Evolutionary conservation across 768 basidiomycete species (phyloP).

Genomic region (Rubroboletus pulcherrimus): DNA sequence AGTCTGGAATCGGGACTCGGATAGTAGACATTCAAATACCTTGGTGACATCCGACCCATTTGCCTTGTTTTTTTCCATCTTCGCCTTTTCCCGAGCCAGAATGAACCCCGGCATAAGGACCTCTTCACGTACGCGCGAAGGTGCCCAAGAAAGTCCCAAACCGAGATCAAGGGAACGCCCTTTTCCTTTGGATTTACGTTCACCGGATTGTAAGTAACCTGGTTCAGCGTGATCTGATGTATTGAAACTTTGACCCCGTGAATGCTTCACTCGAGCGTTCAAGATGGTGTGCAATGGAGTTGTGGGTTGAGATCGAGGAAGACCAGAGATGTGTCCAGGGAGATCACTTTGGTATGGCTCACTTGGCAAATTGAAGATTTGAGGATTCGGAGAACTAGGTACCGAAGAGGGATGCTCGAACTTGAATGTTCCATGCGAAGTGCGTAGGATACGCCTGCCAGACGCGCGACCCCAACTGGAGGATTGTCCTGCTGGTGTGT

Average conservation of each 20-base stretch:
- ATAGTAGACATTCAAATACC: slow-evolving; percentile 33
- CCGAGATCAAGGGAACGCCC: slow-evolving; percentile 72
- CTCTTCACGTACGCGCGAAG: slow-evolving; percentile 61
- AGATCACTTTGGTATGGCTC: slow-evolving; percentile 6
- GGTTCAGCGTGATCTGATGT: slow-evolving; percentile 22
- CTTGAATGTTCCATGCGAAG: slow-evolving; percentile 57
- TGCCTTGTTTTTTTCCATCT: slow-evolving; percentile 15
- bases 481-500: slow-evolving; percentile 36
- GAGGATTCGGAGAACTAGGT: slow-evolving; percentile 33
- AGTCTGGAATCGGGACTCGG: slow-evolving; percentile 36
- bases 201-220: slow-evolving; percentile 10
- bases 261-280: slow-evolving; percentile 29
- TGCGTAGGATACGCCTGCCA: slow-evolving; percentile 36
- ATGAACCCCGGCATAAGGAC: slow-evolving; percentile 48
- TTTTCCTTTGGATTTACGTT: slow-evolving; percentile 39
- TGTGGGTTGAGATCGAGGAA: slow-evolving; percentile 7
- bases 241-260: slow-evolving; percentile 23
- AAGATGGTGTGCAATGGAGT: slow-evolving; percentile 30
- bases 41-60: slow-evolving; percentile 34
- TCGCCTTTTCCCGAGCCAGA: slow-evolving; percentile 29
- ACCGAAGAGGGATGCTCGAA: slow-evolving; percentile 68
- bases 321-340: slow-evolving; percentile 5
- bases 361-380: slow-evolving; percentile 16
- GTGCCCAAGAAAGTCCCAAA: slow-evolving; percentile 69
- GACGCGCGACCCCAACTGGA: slow-evolving; percentile 59